Evolutionary conservation across 2,329 filamentous ascomycete genomes (phyloP).

Genomic region (Botrytis elliptica): DNA sequence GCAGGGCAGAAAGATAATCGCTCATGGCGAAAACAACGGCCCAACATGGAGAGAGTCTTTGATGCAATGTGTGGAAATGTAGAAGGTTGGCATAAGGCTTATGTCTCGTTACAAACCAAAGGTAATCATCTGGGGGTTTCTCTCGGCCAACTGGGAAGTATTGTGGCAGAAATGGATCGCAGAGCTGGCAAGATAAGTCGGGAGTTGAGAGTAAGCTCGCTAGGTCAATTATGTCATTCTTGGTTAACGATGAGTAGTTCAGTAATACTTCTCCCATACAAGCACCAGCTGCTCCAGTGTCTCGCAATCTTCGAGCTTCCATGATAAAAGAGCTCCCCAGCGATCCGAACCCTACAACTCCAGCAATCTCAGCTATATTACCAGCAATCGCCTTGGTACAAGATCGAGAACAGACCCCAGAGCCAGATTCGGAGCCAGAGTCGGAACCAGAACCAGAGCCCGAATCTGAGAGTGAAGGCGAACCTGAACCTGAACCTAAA

Average conservation of each 20-base stretch:
- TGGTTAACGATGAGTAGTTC: constrained; percentile 24
- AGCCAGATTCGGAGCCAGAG: constrained; percentile 19
- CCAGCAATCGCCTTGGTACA: constrained; percentile 35
- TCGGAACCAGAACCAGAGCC: constrained; percentile 21
- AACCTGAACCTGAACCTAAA: constrained; percentile 25
- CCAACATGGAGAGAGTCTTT: constrained; percentile 68
- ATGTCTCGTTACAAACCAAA: constrained; percentile 72
- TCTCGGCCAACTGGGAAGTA: constrained; percentile 69
- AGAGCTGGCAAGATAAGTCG: constrained; percentile 81
- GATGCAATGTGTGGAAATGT: constrained; percentile 91
- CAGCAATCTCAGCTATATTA: constrained; percentile 34
- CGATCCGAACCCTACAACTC: constrained; percentile 36
- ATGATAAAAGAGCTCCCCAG: constrained; percentile 35
- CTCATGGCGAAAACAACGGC: constrained; percentile 60
- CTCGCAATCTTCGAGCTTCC: constrained; percentile 33
- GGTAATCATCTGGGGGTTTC: constrained; percentile 67
- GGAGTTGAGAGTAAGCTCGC: constrained; percentile 63
- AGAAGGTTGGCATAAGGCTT: constrained; percentile 82
- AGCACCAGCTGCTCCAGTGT: constrained; percentile 20
- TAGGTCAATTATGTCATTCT: not conserved
- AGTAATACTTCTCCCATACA: constrained; percentile 19
- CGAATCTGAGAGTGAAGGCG: constrained; percentile 22
- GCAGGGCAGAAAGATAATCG: constrained; percentile 60
- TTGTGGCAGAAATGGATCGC: constrained; percentile 82
- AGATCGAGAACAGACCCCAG: constrained; percentile 35